Percentiles rank a stretch among this genome's conserved stretches.
Conservation (phyloP, 1,139 yeast genomes). For the Diutina scorzettiae region DNA sequence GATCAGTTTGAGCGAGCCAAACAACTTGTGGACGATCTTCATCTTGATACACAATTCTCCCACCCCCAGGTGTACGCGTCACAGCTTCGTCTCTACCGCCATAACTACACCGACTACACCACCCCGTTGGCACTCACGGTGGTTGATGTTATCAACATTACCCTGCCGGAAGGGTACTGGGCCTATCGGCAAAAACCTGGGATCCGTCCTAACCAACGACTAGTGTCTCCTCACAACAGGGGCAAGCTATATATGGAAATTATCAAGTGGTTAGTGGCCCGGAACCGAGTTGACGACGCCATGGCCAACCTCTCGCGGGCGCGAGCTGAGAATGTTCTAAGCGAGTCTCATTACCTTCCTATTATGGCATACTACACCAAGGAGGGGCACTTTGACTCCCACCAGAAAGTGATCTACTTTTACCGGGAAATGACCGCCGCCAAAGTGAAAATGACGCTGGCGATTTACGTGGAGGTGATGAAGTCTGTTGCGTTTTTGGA, state of each 20-base stretch:
- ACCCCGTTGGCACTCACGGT: not conserved
- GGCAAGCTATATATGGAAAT: conserved; percentile 17
- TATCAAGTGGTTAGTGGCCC: conserved; percentile 14
- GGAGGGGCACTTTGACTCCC: conserved; percentile 17
- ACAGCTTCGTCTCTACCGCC: conserved; percentile 13
- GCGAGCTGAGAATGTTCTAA: conserved; percentile 11
- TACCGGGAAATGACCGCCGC: conserved; percentile 29
- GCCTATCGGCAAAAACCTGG: not conserved
- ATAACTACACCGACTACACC: not conserved
- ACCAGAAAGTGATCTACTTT: conserved; percentile 19
- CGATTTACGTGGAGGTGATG: conserved; percentile 29
- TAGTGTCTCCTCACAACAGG: conserved; percentile 8
- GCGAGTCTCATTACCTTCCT: conserved; percentile 21
- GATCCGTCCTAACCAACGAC: not conserved
- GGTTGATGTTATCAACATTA: not conserved
- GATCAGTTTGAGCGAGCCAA: conserved; percentile 26
- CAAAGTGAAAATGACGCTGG: conserved; percentile 20
- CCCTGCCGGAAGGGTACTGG: not conserved
- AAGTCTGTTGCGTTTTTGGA: conserved; percentile 31
- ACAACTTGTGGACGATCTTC: conserved; percentile 18
- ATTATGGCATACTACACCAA: conserved; percentile 16
- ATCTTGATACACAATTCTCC: conserved; percentile 16
- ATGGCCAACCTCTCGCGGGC: conserved; percentile 7
- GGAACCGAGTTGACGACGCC: conserved; percentile 13
- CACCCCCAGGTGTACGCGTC: conserved; percentile 17